phyloP scores from a whole-genome alignment of 1,139 yeast genomes.

The Saccharomyces uvarum region DNA sequence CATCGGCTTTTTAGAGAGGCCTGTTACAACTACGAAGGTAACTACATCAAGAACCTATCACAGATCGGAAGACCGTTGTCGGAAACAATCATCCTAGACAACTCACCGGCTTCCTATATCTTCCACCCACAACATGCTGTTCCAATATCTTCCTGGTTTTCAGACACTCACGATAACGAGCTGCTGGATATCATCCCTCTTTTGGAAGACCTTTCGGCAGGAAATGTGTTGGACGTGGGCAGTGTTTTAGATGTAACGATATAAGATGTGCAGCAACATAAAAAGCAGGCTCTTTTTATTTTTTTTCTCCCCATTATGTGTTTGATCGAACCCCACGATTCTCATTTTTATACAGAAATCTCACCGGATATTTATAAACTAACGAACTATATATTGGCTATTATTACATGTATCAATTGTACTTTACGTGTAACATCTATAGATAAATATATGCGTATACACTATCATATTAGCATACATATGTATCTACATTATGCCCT shows the following conservation, averaged over 20 bases:
- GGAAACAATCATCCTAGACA: constrained; percentile 85
- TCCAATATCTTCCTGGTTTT: constrained; percentile 98
- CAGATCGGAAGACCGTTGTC: constrained; percentile 87
- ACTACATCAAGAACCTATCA: constrained; percentile 84
- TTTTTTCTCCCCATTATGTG: background rate
- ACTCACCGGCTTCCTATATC: constrained; percentile 93
- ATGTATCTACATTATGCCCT: background rate
- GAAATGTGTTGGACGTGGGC: constrained; percentile 69
- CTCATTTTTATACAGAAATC: background rate
- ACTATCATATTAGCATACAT: background rate
- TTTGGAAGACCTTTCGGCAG: constrained; percentile 69
- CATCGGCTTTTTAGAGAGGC: constrained; percentile 89
- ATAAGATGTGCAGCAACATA: constrained; percentile 13
- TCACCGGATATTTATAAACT: background rate
- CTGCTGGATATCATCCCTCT: constrained; percentile 84
- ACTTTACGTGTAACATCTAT: background rate
- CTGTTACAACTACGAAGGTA: constrained; percentile 76
- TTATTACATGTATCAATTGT: background rate
- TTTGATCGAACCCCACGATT: background rate
- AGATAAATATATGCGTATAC: background rate
- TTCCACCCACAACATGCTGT: constrained; percentile 97
- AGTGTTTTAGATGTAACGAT: constrained; percentile 71
- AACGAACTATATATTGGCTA: background rate
- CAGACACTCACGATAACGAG: constrained; percentile 96
- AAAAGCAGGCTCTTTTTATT: background rate